phyloP scores from a whole-genome alignment of 140 eudicot species.

The Cichorium intybus region DNA sequence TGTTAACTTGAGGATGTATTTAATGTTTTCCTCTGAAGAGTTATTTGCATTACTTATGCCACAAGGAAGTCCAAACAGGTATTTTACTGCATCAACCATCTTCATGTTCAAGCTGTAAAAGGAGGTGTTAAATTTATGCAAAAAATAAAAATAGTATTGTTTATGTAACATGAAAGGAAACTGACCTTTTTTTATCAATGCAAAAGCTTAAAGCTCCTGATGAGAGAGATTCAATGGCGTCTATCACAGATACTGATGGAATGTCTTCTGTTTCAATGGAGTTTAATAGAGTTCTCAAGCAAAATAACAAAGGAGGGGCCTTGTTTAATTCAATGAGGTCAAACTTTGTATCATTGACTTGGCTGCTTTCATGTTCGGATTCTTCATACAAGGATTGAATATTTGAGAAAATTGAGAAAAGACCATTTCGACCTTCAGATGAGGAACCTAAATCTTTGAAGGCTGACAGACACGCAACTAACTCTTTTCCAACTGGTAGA shows the following conservation, averaged over 20 bases:
- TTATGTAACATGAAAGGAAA: constrained; percentile 11
- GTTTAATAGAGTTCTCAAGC: constrained; percentile 62
- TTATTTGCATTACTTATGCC: constrained; percentile 35
- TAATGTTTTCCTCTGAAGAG: constrained; percentile 44
- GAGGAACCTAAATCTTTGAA: constrained; percentile 59
- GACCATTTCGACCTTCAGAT: constrained; percentile 59
- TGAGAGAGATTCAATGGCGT: constrained; percentile 55
- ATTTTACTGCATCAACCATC: constrained; percentile 70
- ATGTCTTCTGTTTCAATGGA: constrained; percentile 53
- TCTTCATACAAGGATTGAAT: constrained; percentile 41
- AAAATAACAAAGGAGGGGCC: constrained; percentile 56
- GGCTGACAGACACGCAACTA: constrained; percentile 69
- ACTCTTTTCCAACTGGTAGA: constrained; percentile 84
- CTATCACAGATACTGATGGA: constrained; percentile 38
- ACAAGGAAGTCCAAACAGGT: constrained; percentile 60
- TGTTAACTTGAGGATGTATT: constrained; percentile 46
- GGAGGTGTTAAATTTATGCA: background rate
- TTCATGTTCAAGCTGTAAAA: constrained; percentile 54
- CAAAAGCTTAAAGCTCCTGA: constrained; percentile 70
- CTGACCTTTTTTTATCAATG: constrained; percentile 68
- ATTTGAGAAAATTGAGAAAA: constrained; percentile 40
- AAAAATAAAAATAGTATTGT: too few species aligned
- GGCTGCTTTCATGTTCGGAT: constrained; percentile 40
- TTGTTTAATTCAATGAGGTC: constrained; percentile 50
- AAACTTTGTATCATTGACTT: constrained; percentile 23